A percentile compares a stretch with the other conserved stretches of the same genome.
phyloP scores from a whole-genome alignment of 73 alveolate species.

The Paramecium caudatum region DNA sequence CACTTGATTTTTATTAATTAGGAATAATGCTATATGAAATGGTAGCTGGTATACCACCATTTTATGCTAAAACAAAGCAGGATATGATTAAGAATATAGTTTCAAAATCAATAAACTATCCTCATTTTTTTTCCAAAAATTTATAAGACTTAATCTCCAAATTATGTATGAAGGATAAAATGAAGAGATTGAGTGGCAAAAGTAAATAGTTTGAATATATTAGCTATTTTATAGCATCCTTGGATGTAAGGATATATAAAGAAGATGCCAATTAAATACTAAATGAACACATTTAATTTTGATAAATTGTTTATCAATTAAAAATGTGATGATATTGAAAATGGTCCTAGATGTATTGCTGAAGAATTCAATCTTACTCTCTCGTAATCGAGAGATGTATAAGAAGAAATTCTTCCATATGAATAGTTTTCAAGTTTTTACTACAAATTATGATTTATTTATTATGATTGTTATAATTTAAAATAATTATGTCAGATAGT shows the following conservation, averaged over 20 bases:
- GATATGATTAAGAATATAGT: constrained; percentile 47
- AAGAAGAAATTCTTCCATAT: constrained; percentile 6
- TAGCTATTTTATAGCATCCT: constrained; percentile 29
- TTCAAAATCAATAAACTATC: neutral
- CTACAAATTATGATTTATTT: constrained; percentile 14
- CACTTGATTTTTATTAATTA: constrained; percentile 75
- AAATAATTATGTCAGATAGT: constrained; percentile 11
- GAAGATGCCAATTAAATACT: neutral
- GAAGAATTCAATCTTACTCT: constrained; percentile 35
- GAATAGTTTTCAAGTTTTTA: constrained; percentile 67
- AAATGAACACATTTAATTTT: neutral
- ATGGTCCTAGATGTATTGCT: constrained; percentile 63
- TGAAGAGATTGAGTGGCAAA: neutral
- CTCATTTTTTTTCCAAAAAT: constrained; percentile 45
- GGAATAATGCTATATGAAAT: constrained; percentile 79
- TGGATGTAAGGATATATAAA: constrained; percentile 19
- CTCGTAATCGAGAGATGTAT: constrained; percentile 13
- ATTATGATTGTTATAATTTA: constrained; percentile 20
- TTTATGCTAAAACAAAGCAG: constrained; percentile 49
- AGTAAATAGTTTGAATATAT: neutral
- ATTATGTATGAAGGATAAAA: neutral
- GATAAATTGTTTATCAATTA: constrained; percentile 50
- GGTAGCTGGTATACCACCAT: constrained; percentile 84
- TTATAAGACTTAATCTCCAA: neutral
- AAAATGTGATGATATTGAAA: neutral